phyloP scores from a whole-genome alignment of 129 eudicot genomes.

The Logfia minima region DNA sequence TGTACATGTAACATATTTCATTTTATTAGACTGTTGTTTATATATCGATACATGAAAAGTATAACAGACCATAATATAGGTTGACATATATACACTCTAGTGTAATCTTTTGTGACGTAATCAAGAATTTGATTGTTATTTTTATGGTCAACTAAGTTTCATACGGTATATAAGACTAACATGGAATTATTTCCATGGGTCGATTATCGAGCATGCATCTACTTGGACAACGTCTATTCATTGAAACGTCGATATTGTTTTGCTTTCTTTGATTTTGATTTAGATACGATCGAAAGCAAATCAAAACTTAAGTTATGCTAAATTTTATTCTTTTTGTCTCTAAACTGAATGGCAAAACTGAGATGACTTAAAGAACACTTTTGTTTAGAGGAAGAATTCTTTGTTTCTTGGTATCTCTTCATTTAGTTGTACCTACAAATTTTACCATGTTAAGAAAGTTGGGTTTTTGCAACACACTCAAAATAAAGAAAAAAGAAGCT shows the following conservation, averaged over 20 bases:
- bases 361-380: slow-evolving; percentile 14
- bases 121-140: not conserved
- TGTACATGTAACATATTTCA: not conserved
- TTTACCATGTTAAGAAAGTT: not conserved
- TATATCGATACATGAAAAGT: not conserved
- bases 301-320: slow-evolving; percentile 1
- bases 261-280: slow-evolving; percentile 24
- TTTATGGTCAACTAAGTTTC: not conserved
- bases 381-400: slow-evolving; percentile 16
- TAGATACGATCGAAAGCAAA: not conserved
- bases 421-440: not conserved
- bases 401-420: not conserved
- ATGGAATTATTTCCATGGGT: not conserved
- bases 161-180: not conserved
- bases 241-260: not conserved
- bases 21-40: not conserved
- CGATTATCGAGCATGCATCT: slow-evolving; percentile 15
- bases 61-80: too few species aligned
- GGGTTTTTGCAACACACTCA: not conserved
- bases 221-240: slow-evolving; percentile 19
- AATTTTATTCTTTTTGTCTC: slow-evolving; percentile 24
- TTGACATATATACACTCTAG: too few species aligned
- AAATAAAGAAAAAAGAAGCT: not conserved
- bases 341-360: slow-evolving; percentile 16
- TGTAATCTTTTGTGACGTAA: too few species aligned